Base-by-base conservation (phyloP, 192 early-diverging fungal species). In the Dissophora globulifera region DNA sequence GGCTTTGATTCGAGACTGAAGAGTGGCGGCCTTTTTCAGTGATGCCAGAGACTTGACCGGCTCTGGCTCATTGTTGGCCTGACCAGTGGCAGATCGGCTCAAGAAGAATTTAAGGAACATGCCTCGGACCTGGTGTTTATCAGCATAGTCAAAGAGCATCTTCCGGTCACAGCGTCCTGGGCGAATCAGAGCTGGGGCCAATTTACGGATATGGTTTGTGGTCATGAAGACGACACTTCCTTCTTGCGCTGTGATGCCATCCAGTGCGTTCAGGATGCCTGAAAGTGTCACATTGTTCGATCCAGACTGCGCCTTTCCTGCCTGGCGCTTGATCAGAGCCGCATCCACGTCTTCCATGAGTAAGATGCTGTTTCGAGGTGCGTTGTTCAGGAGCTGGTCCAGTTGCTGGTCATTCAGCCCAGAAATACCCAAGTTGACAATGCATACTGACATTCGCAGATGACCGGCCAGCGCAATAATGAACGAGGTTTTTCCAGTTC, bases 341-440 rank as follows among this genome's bases (percentile, higher is more conserved):
- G 67, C 45, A 25, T 86, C 81, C 0, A 86, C 79, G 65, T 85
- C 85, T 55, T 86, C 85, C 67, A 86, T 83, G n/a, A 86, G 78
- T 53, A 86, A 52, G n/a, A 86, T 80, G 29, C 81, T 81, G 51
- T 84, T 83, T 19, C 67, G 46, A 2, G 85, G 85, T 0, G 74
- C 70, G 6, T 66, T 65, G 22, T 74, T 78, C 26, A 86, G 50
- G 32, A 85, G 59, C 11, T 70, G 62, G 23, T 78, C 57, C 54
- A 82, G 67, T 12, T 78, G 82, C 29, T 72, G 63, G 42, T 84
- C 85, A 27, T 70, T 72, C 58, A 86, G 40, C 31, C 72, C 72
- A 35, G 71, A 66, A 25, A 62, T 76, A 56, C 81, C 72, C 29
- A 86, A 55, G 67, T 79, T 83, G 41, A 85, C 70, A 29, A 85